Evolutionary conservation across 2,329 filamentous ascomycete genomes (phyloP).

Genomic region (Zasmidium cellare): DNA sequence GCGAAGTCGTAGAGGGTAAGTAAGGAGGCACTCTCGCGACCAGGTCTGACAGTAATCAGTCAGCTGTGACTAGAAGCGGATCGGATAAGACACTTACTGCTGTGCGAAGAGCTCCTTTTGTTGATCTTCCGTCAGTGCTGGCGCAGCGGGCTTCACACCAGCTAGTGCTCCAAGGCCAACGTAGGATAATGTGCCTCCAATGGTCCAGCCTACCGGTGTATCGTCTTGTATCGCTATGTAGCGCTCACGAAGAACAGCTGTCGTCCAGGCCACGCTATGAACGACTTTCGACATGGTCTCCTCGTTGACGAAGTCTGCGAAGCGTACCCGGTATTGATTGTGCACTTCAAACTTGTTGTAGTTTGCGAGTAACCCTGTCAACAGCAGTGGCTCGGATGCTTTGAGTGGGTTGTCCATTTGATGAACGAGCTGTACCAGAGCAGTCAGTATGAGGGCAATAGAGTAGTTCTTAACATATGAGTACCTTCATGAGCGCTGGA

Average conservation of each 20-base stretch:
- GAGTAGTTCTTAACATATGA: too few species aligned
- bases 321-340: constrained; percentile 87
- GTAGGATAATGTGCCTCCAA: constrained; percentile 77
- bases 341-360: constrained; percentile 99
- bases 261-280: constrained; percentile 71
- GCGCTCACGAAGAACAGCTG: constrained; percentile 64
- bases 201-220: constrained; percentile 82
- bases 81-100: constrained; percentile 59
- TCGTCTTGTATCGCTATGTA: constrained; percentile 91
- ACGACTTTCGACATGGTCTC: constrained; percentile 80
- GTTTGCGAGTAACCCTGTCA: constrained; percentile 86
- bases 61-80: constrained; percentile 5
- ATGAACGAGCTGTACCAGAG: constrained; percentile 74
- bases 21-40: constrained; percentile 74
- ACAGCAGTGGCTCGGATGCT: constrained; percentile 70
- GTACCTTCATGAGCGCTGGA: constrained; percentile 91
- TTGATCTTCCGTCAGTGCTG: constrained; percentile 71
- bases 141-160: constrained; percentile 57
- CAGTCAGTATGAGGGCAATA: too few species aligned
- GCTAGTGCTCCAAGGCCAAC: constrained; percentile 79
- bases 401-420: constrained; percentile 67
- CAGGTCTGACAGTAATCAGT: constrained; percentile 61
- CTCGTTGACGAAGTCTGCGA: constrained; percentile 96
- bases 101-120: constrained; percentile 78
- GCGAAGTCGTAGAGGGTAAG: constrained; percentile 90